A percentile compares a stretch with the other conserved stretches of the same genome.
Conservation (phyloP, 2,329 filamentous ascomycete genomes). For the Phyllosticta citribraziliensis region DNA sequence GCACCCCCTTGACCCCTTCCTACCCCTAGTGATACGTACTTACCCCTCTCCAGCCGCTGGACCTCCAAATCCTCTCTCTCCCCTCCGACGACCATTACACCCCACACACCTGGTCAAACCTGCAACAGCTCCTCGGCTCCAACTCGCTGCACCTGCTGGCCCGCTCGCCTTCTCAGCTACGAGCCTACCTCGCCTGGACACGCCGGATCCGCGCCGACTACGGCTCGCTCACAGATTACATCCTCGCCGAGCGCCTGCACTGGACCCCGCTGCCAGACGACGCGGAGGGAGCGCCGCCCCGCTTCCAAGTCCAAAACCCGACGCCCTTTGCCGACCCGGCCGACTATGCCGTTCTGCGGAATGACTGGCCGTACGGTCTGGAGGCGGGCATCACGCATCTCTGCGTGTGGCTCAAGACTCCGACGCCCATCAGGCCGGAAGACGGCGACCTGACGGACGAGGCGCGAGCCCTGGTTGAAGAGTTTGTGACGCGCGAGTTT, state of each 20-base stretch:
- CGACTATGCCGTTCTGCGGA: conserved; percentile 49
- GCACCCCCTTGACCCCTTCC: neutral
- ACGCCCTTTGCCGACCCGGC: conserved; percentile 43
- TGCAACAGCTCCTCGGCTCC: conserved; percentile 27
- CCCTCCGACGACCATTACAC: conserved; percentile 16
- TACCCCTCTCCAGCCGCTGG: conserved; percentile 18
- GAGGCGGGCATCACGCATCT: conserved; percentile 43
- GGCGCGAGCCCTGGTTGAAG: conserved; percentile 19
- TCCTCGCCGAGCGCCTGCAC: conserved; percentile 44
- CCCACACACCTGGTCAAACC: conserved; percentile 25
- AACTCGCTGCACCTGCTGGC: conserved; percentile 48
- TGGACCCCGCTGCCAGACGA: conserved; percentile 32
- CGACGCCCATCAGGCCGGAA: conserved; percentile 20
- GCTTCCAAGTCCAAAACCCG: conserved; percentile 35
- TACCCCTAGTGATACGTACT: too few relatives aligned
- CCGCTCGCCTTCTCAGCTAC: conserved; percentile 49
- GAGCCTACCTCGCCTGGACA: conserved; percentile 52
- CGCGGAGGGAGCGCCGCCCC: neutral
- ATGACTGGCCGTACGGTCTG: conserved; percentile 57
- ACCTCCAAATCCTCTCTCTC: conserved; percentile 20
- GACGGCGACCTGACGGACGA: conserved; percentile 23
- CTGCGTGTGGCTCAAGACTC: conserved; percentile 41
- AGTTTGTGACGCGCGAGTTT: conserved; percentile 11
- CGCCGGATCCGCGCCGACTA: conserved; percentile 44
- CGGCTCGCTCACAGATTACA: conserved; percentile 47